These are phyloP conservation scores for Aspergillus egyptiacus DNA, from an alignment of 495 filamentous ascomycete genomes.

Conservation along the genomic window DNA sequence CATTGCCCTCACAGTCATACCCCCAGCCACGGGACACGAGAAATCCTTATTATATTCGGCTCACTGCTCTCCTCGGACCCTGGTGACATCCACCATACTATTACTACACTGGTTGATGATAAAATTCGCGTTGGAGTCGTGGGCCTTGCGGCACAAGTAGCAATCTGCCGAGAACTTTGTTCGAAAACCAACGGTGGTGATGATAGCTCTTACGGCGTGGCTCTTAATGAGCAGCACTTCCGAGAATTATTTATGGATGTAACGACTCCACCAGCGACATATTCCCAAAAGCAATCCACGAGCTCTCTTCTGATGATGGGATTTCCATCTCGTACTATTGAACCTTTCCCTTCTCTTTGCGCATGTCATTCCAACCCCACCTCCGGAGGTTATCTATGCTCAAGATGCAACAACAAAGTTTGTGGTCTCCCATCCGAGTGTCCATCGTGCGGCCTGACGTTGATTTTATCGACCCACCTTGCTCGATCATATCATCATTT, in stretches of 20 bases:
- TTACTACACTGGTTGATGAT: slow-evolving; percentile 65
- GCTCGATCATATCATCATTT: slow-evolving; percentile 94
- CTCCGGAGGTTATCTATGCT: slow-evolving; percentile 86
- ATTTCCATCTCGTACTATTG: slow-evolving; percentile 88
- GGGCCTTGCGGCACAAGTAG: slow-evolving; percentile 83
- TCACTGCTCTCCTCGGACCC: slow-evolving; percentile 86
- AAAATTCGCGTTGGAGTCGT: slow-evolving; percentile 82
- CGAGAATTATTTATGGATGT: slow-evolving; percentile 79
- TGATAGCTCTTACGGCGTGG: slow-evolving; percentile 71
- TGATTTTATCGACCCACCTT: slow-evolving; percentile 92
- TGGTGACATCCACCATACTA: slow-evolving; percentile 90
- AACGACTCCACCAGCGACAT: slow-evolving; percentile 81
- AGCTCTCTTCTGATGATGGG: slow-evolving; percentile 94
- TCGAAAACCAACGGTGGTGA: slow-evolving; percentile 75
- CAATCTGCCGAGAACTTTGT: slow-evolving; percentile 88
- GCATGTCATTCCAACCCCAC: slow-evolving; percentile 84
- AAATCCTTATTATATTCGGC: slow-evolving; percentile 87
- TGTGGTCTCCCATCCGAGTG: slow-evolving; percentile 90
- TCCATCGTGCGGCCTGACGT: slow-evolving; percentile 83
- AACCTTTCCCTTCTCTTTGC: slow-evolving; percentile 67
- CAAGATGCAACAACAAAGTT: slow-evolving; percentile 81
- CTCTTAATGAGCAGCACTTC: slow-evolving; percentile 83
- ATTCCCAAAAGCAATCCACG: slow-evolving; percentile 57
- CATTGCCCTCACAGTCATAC: slow-evolving; percentile 56
- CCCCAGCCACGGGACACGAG: slow-evolving; percentile 85